Base-by-base conservation (phyloP, 2,329 filamentous ascomycete species). In the Penicillium sclerotiorum region DNA sequence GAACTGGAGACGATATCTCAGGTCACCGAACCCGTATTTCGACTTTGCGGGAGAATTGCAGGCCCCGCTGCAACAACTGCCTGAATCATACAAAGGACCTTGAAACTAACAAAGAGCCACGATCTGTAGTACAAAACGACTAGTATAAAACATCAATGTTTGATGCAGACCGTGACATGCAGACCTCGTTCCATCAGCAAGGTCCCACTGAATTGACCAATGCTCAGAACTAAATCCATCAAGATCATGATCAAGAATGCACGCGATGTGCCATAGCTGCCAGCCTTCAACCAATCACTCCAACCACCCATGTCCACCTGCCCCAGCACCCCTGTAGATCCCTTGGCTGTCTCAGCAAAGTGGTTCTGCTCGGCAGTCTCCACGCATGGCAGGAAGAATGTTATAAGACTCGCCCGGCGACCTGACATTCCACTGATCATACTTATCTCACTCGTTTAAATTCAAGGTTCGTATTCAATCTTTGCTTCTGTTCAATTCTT, bases 321-420 rank as follows among this genome's bases (percentile, higher is more conserved):
- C 18, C 39, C 23, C 39, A 42, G 27, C 39, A 21, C 39, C 27
- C 39, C 39, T 42, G 39, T 42, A 28, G 39, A 42, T 42, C 39
- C 39, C 39, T 42, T 42, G 39, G 39, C 39, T 36, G 39, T 42
- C 39, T 42, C 38, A 41, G 11, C 9, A 8, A 18, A 18, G 15
- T 28, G 21, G 20, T 38, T 20, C 18, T 41, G 38, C 27, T 41
- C 39, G 11, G 39, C 39, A 30, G 15, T 42, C 23, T 42, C 39
- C 25, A 42, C 39, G 23, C 25, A 32, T 42, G 25, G 25, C 39
- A 42, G 39, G 8, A 21, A 18, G 52, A 54, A 54, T 54, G 52
- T 37, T 54, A 54, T 54, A 54, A 54, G 45, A 49, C 37, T 35
- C 50, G 3, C 41, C 48, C 41, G 32, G 49, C 45, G 45, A 54